Conservation (phyloP, 306 rosid species). For the Sicyos baderoa region DNA sequence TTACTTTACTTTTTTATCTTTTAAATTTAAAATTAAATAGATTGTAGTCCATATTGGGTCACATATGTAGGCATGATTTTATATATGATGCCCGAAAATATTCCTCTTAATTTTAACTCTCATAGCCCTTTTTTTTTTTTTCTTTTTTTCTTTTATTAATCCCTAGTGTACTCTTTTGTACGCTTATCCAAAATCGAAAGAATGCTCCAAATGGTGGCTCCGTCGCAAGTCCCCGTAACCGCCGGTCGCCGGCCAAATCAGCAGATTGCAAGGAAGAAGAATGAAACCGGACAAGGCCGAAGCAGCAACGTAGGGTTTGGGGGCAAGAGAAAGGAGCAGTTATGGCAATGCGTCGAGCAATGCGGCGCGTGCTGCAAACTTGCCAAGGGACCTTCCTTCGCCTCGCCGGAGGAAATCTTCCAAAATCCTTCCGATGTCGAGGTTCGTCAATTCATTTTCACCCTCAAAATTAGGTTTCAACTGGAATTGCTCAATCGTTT, state of each 20-base stretch:
- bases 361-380: slow-evolving; percentile 95
- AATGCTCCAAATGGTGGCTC: slow-evolving; percentile 10
- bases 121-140: no score
- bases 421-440: slow-evolving; percentile 44
- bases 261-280: slow-evolving; percentile 13
- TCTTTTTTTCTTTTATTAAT: no score
- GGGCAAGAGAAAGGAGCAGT: slow-evolving; percentile 32
- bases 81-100: no score
- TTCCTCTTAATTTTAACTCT: no score
- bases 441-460: slow-evolving; percentile 26
- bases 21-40: no score
- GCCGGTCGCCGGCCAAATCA: slow-evolving; percentile 25
- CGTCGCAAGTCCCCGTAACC: slow-evolving; percentile 15
- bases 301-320: slow-evolving; percentile 32
- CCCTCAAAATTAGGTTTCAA: not conserved
- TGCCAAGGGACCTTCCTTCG: slow-evolving; percentile 61
- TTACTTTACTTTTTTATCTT: no score
- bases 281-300: slow-evolving; percentile 25
- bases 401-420: slow-evolving; percentile 74
- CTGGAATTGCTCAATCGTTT: not conserved
- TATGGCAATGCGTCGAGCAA: slow-evolving; percentile 72
- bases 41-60: no score
- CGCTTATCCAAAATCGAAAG: slow-evolving; percentile 1
- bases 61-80: no score
- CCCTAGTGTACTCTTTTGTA: no score